Conservation (phyloP, 148 eudicot genomes). For the Fagopyrum esculentum region DNA sequence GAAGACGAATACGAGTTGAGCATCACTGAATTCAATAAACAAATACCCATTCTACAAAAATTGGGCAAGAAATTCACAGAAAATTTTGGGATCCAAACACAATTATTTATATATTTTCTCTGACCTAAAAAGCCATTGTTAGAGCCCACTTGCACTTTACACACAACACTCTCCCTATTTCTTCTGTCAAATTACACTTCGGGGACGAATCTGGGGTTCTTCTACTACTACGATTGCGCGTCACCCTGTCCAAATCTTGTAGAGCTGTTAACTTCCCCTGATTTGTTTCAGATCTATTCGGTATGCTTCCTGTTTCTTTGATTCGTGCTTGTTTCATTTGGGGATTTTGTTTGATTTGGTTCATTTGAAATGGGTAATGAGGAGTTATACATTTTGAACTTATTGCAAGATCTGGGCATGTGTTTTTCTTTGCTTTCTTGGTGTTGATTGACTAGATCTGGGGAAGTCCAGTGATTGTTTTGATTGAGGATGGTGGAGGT, state of each 20-base stretch:
- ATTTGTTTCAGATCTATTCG: conserved; percentile 8
- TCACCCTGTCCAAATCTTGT: neutral
- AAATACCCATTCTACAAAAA: neutral
- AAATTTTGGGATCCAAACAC: neutral
- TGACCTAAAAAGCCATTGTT: neutral
- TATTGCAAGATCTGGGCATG: neutral
- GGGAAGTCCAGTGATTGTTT: neutral
- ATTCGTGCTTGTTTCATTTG: neutral
- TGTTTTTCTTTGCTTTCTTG: neutral
- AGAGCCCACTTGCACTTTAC: neutral
- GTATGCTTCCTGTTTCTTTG: conserved; percentile 8
- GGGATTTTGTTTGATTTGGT: neutral
- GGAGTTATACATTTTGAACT: neutral
- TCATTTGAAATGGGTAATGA: neutral
- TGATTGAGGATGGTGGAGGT: neutral
- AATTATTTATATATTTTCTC: neutral
- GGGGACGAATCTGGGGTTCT: conserved; percentile 11
- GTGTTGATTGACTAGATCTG: neutral
- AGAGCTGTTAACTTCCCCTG: conserved; percentile 2
- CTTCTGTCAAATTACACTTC: neutral
- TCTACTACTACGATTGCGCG: neutral
- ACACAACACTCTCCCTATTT: neutral
- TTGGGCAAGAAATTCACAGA: neutral
- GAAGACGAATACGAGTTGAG: neutral
- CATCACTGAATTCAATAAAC: neutral